Evolutionary conservation across 768 basidiomycete genomes (phyloP), one percentile per base, ranked within the genome.

Genomic region (Lentinula lateritia): DNA sequence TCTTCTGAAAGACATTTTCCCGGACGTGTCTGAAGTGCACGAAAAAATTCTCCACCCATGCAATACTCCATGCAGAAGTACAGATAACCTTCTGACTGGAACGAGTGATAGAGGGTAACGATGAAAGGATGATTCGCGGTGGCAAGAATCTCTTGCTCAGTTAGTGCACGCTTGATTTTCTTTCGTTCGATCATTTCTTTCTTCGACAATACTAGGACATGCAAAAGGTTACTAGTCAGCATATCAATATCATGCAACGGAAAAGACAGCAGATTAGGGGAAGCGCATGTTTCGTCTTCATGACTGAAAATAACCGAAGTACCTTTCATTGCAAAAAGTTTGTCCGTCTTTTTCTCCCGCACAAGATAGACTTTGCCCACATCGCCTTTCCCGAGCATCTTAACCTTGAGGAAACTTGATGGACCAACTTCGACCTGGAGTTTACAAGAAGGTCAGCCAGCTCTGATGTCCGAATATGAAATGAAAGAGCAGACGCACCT

Each of bases 21-120:
- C 6, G 96, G 97, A 63, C 94, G 83, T 52, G 91, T 92, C 73
- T 99, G 97, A 64, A 99, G 78, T 8, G 96, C 95, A 39, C 97
- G 89, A 82, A 99, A 99, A 79, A 99, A 99, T 71, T 99, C 97
- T 61, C 97, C 97, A 39, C 97, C 86, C 93, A 97, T 95, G 77
- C 97, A 99, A 75, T 98, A 98, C 75, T 98, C 93, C 93, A 94
- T 95, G 81, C 95, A 97, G 74, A 98, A 96, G 76, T 98, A 99
- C 34, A 99, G 86, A 75, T 97, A 97, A 62, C 93, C 91, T 68
- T 95, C 93, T 13, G 95, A 98, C 76, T 99, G 97, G 80, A 99
- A 99, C 3, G 96, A 98, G 75, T 99, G 97, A 76, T 98, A 92
- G 41, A 99, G 86, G 28, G 97, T 98, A 69, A 99, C 96, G 76